These are phyloP conservation scores for Clathrospora elynae DNA, from an alignment of 2,329 filamentous ascomycete genomes.

Conservation along the genomic window DNA sequence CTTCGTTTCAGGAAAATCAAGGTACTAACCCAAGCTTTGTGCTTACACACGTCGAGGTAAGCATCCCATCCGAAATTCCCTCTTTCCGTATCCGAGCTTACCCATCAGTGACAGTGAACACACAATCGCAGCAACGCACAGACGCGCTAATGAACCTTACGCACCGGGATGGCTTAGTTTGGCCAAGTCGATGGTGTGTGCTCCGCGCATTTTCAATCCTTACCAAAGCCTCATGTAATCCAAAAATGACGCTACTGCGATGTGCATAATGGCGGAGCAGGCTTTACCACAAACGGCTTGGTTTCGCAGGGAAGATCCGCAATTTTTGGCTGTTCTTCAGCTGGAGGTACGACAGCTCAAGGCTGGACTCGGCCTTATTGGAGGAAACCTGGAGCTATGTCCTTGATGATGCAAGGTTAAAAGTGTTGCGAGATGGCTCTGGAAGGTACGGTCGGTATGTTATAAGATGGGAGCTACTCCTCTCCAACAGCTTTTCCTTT, in stretches of 20 bases:
- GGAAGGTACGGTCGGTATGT: too few relatives aligned
- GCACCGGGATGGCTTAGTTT: too few relatives aligned
- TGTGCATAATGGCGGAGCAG: slow-evolving; percentile 3
- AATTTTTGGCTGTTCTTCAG: background rate
- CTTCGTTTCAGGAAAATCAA: slow-evolving; percentile 22
- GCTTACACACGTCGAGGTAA: slow-evolving; percentile 26
- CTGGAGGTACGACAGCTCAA: background rate
- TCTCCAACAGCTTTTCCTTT: slow-evolving; percentile 1
- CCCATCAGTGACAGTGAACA: too few relatives aligned
- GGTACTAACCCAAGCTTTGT: slow-evolving; percentile 11
- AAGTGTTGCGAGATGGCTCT: too few relatives aligned
- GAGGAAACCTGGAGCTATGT: slow-evolving; percentile 1
- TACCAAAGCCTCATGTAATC: slow-evolving; percentile 16
- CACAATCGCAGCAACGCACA: too few relatives aligned
- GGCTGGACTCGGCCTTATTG: slow-evolving; percentile 12
- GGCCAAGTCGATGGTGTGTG: too few relatives aligned
- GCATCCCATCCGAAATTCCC: slow-evolving; percentile 7
- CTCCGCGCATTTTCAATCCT: slow-evolving; percentile 13
- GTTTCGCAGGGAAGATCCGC: background rate
- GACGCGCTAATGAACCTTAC: too few relatives aligned
- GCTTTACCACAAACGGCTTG: background rate
- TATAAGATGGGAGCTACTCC: slow-evolving; percentile 14
- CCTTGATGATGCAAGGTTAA: too few relatives aligned
- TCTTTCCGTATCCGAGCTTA: slow-evolving; percentile 12
- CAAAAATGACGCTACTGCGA: slow-evolving; percentile 12